Base-by-base conservation (phyloP, 441 rosid species). In the Geranium incanum region DNA sequence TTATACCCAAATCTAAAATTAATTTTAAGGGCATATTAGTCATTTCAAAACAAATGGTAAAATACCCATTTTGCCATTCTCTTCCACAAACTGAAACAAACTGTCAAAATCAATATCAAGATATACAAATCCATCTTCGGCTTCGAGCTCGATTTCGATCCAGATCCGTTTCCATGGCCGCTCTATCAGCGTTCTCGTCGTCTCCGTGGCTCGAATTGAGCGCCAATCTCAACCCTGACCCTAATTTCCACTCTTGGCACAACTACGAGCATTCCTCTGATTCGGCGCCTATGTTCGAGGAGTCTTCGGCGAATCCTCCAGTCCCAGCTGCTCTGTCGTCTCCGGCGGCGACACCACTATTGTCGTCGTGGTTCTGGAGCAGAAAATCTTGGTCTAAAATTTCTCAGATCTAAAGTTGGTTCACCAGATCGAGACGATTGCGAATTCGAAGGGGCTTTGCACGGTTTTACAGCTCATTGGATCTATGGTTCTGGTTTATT, bases 331-430 rank as follows among this genome's bases (percentile, higher is more conserved):
- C 62, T 15, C 23, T 7, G 62, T 28, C 23, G 21, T 21, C 62
- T 75, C 87, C 11, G 83, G 84, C 7, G 21, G 62, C 72, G 77
- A 79, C 41, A 92, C 93, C 12, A 93, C 95, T 12, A 88, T 94
- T 77, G 87, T 80, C 76, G 86, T 88, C 70, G 97, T 94, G 15
- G 98, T 91, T 74, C 91, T 94, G 62, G 98, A 91, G 74, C 95
- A 90, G 83, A 94, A 88, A 86, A 83, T 90, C 76, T 91, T 88
- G 75, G 88, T 90, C 52, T 87, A 89, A 77, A 85, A 78, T 81
- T 90, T 94, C 62, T 67, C 78, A 81, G 94, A 94, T 80, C 78
- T 88, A 67, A 87, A 86, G 78, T 91, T 94, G 69, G 88, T 90
- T 72, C 95, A 94, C 79, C 99, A 92, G 81, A 88, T 94, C 50